These are phyloP conservation scores for Umbelopsis ramanniana DNA, from an alignment of 192 early-diverging fungal species.

Conservation along the genomic window DNA sequence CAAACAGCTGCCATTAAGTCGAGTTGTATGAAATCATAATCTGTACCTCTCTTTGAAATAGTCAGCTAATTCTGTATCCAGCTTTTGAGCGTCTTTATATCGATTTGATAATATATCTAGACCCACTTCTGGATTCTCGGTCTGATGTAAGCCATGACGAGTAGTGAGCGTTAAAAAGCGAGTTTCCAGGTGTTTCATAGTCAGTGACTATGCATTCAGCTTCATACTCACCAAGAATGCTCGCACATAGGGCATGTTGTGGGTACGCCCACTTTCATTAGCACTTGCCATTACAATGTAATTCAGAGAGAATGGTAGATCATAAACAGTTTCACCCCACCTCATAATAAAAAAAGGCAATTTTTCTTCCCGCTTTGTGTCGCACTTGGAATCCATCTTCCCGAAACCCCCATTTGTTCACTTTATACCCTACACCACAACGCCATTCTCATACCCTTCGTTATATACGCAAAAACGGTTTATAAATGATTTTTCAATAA, in stretches of 20 bases:
- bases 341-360: not conserved
- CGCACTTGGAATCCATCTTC: not conserved
- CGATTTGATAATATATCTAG: slow-evolving; percentile 5
- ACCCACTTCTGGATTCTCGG: slow-evolving; percentile 21
- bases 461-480: not conserved
- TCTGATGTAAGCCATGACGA: slow-evolving; percentile 6
- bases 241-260: slow-evolving; percentile 9
- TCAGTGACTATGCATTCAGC: not conserved
- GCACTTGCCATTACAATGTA: not conserved
- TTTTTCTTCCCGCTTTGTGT: slow-evolving; percentile 13
- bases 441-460: not conserved
- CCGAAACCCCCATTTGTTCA: not conserved
- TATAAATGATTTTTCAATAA: not conserved
- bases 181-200: not conserved
- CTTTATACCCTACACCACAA: too few relatives aligned
- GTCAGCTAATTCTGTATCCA: slow-evolving; percentile 26
- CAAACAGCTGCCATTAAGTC: not conserved
- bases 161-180: not conserved
- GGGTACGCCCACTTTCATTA: not conserved
- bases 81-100: not conserved
- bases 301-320: slow-evolving; percentile 13
- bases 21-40: not conserved
- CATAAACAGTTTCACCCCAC: slow-evolving; percentile 21
- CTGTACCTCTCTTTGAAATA: slow-evolving; percentile 35
- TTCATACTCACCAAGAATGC: slow-evolving; percentile 9